Evolutionary conservation across 495 filamentous ascomycete species (phyloP), one percentile per base, ranked within the genome.

Genomic region (Penicillium angulare): DNA sequence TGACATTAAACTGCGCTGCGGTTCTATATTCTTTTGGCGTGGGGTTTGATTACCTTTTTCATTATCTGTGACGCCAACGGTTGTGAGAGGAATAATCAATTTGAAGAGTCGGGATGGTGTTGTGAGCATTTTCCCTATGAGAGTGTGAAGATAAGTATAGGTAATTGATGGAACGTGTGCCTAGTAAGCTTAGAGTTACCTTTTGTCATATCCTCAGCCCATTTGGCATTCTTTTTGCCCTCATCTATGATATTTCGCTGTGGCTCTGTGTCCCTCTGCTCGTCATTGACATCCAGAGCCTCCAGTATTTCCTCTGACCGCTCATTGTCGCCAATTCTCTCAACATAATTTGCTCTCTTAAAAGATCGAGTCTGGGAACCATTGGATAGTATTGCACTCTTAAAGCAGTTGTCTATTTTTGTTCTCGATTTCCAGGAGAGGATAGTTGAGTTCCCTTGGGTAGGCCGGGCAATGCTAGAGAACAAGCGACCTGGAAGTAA

Each of bases 91-190:
- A 7, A 97, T 76, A 18, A 96, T 86, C 13, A 97, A 72, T 67
- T 97, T 97, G 27, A 97, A 82, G 32, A 96, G 82, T 5, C 89
- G 81, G 1, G 89, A 93, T 0, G 92, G 92, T 0, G 92, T 97
- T 0, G 92, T 92, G 35, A 96, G 75, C 22, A 97, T 80, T 69
- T 92, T 95, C 32, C 90, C 90, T 95, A 40, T n/a, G 20, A 39
- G n/a, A 34, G 20, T 35, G 13, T 6, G n/a, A 20, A 17, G 27
- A 9, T 32, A 7, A 23, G 8, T 9, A 12, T 31, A 36, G 17
- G 8, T 18, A 36, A 24, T 16, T 17, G 12, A n/a, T n/a, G n/a
- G n/a, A n/a, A n/a, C n/a, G n/a, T n/a, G n/a, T n/a, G n/a, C n/a
- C n/a, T n/a, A n/a, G n/a, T n/a, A n/a, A n/a, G n/a, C n/a, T 20